These are phyloP conservation scores for Harringtonia aguacate DNA, from an alignment of 2,329 filamentous ascomycete genomes.

Conservation along the genomic window DNA sequence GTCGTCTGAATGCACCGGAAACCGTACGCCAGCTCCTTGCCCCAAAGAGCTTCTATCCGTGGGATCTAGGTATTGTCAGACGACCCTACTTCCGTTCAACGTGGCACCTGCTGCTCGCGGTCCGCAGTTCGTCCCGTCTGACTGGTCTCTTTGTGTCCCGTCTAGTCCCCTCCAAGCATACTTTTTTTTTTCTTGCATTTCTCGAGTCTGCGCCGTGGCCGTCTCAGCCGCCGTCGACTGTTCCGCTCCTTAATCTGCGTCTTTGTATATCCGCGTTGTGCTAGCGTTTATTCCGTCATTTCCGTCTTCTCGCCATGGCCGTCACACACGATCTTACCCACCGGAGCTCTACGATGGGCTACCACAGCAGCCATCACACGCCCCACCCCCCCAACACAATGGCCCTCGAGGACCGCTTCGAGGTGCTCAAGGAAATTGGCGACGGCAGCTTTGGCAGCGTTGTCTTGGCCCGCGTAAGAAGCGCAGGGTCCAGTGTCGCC, in stretches of 20 bases:
- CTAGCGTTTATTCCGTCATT: neutral
- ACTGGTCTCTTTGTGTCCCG: neutral
- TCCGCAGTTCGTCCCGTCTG: neutral
- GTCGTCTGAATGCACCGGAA: slow-evolving; percentile 6
- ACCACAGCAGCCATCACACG: slow-evolving; percentile 21
- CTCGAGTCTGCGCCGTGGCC: slow-evolving; percentile 3
- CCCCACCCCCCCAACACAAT: slow-evolving; percentile 26
- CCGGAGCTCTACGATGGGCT: slow-evolving; percentile 49
- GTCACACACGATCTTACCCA: slow-evolving; percentile 64
- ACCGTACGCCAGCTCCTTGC: slow-evolving; percentile 1
- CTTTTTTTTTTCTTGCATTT: neutral
- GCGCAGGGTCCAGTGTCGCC: slow-evolving; percentile 78
- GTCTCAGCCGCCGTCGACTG: neutral
- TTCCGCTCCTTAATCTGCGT: slow-evolving; percentile 1
- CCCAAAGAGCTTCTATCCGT: slow-evolving; percentile 1
- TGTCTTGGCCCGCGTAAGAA: slow-evolving; percentile 79
- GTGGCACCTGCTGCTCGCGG: neutral
- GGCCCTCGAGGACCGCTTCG: slow-evolving; percentile 85
- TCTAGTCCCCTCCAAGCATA: neutral
- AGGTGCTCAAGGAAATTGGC: slow-evolving; percentile 94
- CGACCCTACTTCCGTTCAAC: neutral
- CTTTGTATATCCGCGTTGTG: neutral
- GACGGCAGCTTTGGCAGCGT: slow-evolving; percentile 99
- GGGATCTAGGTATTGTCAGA: slow-evolving; percentile 4
- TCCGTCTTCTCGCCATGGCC: slow-evolving; percentile 48